Evolutionary conservation across 1,139 yeast genomes (phyloP), one percentile per base, ranked within the genome.

Genomic region (Geotrichum carabidarum): DNA sequence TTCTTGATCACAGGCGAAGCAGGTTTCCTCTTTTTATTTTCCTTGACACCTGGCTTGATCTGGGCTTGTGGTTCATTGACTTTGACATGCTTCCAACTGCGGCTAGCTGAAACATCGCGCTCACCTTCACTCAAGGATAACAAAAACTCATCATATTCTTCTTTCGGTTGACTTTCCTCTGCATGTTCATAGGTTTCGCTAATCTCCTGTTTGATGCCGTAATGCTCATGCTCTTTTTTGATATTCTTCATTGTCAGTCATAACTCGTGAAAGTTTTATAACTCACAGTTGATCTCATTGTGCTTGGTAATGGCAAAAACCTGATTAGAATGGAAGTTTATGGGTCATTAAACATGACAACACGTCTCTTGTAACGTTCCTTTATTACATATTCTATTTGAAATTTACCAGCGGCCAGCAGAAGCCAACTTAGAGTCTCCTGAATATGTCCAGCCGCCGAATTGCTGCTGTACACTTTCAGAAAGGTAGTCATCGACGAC

Each of bases 371-470:
- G 27, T 22, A 22, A 40, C 17, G 44, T 40, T 15, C 17, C 40
- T 14, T 37, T 37, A n/a, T 8, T 37, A 37, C 40, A 40, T 12
- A 27, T 42, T 42, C 34, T 42, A n/a, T 15, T 42, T 18, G n/a
- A 11, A 34, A 12, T 36, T 41, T 45, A 50, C 54, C 54, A 50
- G 31, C 51, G 36, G n/a, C 49, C 51, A 2, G 51, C 14, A 7
- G 55, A 52, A 12, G 55, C 51, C 36, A 52, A 32, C 37, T 52
- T 52, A 27, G 55, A 52, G 43, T 52, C 55, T n/a, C 55, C 96
- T 55, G 88, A 90, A 69, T 89, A 91, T 1, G 97, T 91, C 99
- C 99, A 93, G 3, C 98, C 98, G 50, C 96, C 98, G 76, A 93
- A 93, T 72, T 93, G 98, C 68, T 86, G 84, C 71, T 93, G 99